Conservation (phyloP, 2,329 filamentous ascomycete species). For the Curvularia lunata region DNA sequence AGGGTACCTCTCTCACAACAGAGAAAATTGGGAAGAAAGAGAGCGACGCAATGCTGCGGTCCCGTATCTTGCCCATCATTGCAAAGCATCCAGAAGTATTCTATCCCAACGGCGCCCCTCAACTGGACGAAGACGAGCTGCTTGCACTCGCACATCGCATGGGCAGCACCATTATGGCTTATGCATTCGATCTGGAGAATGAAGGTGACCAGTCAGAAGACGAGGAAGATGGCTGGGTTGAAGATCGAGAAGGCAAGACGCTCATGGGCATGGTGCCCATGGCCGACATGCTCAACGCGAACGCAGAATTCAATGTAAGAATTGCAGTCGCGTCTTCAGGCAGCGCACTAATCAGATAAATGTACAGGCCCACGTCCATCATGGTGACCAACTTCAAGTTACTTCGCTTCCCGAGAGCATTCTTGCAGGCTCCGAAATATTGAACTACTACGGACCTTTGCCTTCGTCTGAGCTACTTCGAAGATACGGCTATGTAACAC, state of each 20-base stretch:
- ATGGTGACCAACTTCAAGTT: constrained; percentile 23
- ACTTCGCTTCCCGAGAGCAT: constrained; percentile 3
- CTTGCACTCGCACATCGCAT: constrained; percentile 30
- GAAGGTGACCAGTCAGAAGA: constrained; percentile 25
- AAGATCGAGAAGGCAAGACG: constrained; percentile 30
- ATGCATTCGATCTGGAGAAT: constrained; percentile 32
- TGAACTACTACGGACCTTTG: constrained; percentile 35
- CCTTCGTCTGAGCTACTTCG: constrained; percentile 32
- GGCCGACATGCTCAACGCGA: constrained; percentile 34
- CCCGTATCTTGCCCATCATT: constrained; percentile 25
- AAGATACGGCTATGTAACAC: constrained; percentile 32
- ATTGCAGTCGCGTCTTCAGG: background rate
- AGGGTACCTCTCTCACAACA: constrained; percentile 26
- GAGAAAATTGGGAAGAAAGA: constrained; percentile 33
- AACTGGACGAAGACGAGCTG: constrained; percentile 18
- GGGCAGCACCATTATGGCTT: constrained; percentile 34
- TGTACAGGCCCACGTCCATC: constrained; percentile 31
- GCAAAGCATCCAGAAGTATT: constrained; percentile 17
- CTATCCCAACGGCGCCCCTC: constrained; percentile 10
- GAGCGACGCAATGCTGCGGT: constrained; percentile 26
- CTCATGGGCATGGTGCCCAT: constrained; percentile 37
- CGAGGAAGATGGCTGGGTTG: constrained; percentile 34
- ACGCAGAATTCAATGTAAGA: constrained; percentile 33
- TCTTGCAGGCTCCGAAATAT: constrained; percentile 24
- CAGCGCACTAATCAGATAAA: background rate